Evolutionary conservation across 257 asterid species (phyloP), one percentile per base, ranked within the genome.

Genomic region (Asclepias syriaca): DNA sequence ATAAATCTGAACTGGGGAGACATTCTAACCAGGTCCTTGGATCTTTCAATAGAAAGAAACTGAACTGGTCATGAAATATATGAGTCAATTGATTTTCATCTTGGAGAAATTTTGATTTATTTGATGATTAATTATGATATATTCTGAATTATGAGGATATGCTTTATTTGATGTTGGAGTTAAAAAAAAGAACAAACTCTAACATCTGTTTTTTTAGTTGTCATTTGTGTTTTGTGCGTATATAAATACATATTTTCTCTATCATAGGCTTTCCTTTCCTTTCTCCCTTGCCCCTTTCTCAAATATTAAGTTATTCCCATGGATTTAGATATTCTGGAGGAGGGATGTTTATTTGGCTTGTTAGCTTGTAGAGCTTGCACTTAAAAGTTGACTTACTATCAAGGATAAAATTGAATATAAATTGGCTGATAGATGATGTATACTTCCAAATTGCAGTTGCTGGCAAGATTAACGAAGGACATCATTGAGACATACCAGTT

Each of bases 391-490:
- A 27, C 39, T 53, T 72, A 34, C 37, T 50, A 7, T 5, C 18
- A 37, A 51, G 65, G 46, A 34, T 24, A 19, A 66, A 39, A 46
- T 66, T 45, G 22, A 40, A 1, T 45, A 39, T 69, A 40, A n/a
- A 16, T 58, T 39, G 6, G 40, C n/a, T 22, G 15, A 19, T 65
- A 12, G 50, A 56, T 72, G 54, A 63, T 37, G 34, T 7, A 13
- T 73, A 22, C 60, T 61, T 74, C 22, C 49, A 68, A 49, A 63
- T 64, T 90, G 88, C 91, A 95, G 99, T 81, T 95, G 87, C 92
- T 92, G 87, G 87, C 83, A 56, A 87, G 94, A 76, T 87, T 95
- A 88, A 92, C 99, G 19, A 95, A 87, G 82, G 98, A 92, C 83
- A 92, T 95, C 11, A 78, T 87, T 77, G 97, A 92, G 79, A 86